Evolutionary conservation across 129 eudicot species (phyloP).

Genomic region (Deinandra increscens): DNA sequence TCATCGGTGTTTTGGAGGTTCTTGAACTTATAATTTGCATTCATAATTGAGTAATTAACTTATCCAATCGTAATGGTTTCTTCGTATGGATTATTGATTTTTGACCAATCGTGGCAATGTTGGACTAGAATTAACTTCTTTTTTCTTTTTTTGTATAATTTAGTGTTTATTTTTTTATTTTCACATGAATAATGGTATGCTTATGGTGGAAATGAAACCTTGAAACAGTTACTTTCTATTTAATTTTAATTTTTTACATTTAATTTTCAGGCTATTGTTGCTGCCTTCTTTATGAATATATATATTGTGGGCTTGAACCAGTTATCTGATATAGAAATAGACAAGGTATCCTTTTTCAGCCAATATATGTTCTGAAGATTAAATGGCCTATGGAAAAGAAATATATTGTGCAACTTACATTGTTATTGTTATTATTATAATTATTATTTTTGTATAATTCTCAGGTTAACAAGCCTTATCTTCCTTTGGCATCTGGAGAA

Average conservation of each 20-base stretch:
- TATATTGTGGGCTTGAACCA: conserved; percentile 96
- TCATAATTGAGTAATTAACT: background rate
- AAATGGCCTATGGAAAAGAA: background rate
- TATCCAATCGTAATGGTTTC: background rate
- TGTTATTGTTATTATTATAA: background rate
- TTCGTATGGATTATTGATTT: background rate
- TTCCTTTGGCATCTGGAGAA: conserved; percentile 97
- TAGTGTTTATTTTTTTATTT: background rate
- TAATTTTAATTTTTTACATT: background rate
- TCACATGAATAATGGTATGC: background rate
- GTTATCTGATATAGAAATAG: conserved; percentile 88
- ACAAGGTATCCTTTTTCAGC: conserved; percentile 58
- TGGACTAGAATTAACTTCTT: background rate
- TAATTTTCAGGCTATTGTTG: conserved; percentile 83
- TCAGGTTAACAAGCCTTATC: conserved; percentile 98
- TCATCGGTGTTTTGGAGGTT: conserved; percentile 84
- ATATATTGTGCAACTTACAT: background rate
- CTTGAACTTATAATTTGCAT: conserved; percentile 22
- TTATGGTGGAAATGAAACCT: background rate
- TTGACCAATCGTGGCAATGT: background rate
- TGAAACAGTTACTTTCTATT: background rate
- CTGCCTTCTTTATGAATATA: conserved; percentile 96
- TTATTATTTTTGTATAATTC: background rate
- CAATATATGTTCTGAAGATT: background rate
- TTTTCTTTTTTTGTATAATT: background rate